These are phyloP conservation scores for Tolypocladium tropicale DNA, from an alignment of 2,329 filamentous ascomycete species.

Conservation along the genomic window DNA sequence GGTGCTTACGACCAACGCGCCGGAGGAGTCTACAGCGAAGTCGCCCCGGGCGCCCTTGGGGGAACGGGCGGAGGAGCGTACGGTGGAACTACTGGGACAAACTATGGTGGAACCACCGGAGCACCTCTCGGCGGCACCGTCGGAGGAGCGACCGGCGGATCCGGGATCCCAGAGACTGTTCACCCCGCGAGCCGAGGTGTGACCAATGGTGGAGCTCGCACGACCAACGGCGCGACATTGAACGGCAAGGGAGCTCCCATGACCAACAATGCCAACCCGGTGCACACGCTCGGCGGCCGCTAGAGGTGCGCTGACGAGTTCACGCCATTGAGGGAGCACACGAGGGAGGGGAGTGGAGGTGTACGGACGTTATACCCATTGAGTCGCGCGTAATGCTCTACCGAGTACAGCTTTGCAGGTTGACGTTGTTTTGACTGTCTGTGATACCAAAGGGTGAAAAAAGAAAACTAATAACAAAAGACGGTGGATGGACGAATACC, in stretches of 20 bases:
- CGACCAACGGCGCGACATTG: slow-evolving; percentile 7
- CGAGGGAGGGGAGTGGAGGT: background rate
- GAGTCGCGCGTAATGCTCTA: background rate
- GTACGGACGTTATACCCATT: slow-evolving; percentile 9
- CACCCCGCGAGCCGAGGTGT: background rate
- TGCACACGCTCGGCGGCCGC: slow-evolving; percentile 6
- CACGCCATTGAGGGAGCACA: background rate
- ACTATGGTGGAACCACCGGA: too few species aligned
- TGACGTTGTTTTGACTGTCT: background rate
- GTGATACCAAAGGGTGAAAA: background rate
- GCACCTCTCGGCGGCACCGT: too few species aligned
- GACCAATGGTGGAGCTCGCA: background rate
- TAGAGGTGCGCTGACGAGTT: slow-evolving; percentile 8
- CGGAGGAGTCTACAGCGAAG: too few species aligned
- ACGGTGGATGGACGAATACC: background rate
- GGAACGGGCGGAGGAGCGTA: background rate
- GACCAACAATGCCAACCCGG: background rate
- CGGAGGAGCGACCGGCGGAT: background rate
- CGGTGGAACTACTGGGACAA: background rate
- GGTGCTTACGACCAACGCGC: too few species aligned
- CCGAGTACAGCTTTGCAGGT: background rate
- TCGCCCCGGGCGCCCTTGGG: too few species aligned
- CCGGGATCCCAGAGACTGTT: too few species aligned
- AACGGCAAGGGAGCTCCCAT: background rate
- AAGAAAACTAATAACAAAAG: background rate